Base-by-base conservation (phyloP, 768 basidiomycete species). In the Pleurotus giganteus region DNA sequence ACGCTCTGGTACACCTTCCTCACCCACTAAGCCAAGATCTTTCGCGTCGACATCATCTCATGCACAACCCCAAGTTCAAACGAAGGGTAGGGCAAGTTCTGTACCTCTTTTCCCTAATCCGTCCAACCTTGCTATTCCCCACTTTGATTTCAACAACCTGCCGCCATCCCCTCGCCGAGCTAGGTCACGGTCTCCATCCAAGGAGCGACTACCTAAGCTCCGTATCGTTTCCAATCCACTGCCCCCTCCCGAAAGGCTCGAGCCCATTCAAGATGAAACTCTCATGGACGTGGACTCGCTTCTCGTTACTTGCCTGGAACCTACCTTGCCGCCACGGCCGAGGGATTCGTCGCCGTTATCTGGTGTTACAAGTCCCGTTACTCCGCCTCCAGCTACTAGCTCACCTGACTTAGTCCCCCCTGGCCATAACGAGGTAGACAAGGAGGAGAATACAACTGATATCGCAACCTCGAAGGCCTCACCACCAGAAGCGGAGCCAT, bases 61-160 rank as follows among this genome's bases (percentile, higher is more conserved):
- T 62, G 62, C 37, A 21, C 54, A 4, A 47, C 52, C 21, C 47
- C 54, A 29, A 60, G 8, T 55, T 61, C 31, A 73, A 69, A 57
- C 65, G 63, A 43, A 71, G 58, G 50, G 51, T 21, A 59, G 79
- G 55, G 77, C 79, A 4, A 74, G 70, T 43, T 80, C 78, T 29
- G 76, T 81, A 2, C 78, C 78, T 13, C 54, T 77, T 29, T 76
- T 77, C 49, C 64, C 71, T 29, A 47, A 57, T 6, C 56, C 68
- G 9, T 62, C 62, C 26, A 55, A 59, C 8, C 49, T 32, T 23
- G 57, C 67, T 13, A 53, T 71, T 12, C 66, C 71, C 17, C 73
- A 68, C 28, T 69, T 79, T 37, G 77, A 80, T 63, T 69, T 79
- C 49, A 69, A 69, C 50, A 75, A 76, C 47, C 73, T 71, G 7